Conservation (phyloP, 2,329 filamentous ascomycete species). For the Colletotrichum zoysiae region DNA sequence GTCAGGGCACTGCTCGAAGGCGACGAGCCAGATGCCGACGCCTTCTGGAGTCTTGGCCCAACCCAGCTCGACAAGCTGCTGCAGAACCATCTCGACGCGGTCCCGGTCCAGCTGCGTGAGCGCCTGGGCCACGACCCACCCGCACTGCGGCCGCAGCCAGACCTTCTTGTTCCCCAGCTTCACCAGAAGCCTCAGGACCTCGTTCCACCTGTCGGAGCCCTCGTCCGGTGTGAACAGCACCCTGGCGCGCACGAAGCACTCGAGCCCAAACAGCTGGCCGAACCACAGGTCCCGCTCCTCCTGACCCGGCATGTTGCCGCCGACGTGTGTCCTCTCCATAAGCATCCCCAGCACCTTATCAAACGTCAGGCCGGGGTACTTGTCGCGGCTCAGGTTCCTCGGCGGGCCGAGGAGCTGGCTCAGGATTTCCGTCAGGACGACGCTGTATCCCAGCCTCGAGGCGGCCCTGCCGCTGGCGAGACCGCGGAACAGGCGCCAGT, state of each 20-base stretch:
- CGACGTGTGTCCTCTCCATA: slow-evolving; percentile 66
- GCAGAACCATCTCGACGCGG: slow-evolving; percentile 66
- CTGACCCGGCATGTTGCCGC: slow-evolving; percentile 70
- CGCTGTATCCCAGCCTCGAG: slow-evolving; percentile 87
- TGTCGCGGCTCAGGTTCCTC: slow-evolving; percentile 55
- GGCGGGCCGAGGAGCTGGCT: slow-evolving; percentile 74
- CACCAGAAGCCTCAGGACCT: slow-evolving; percentile 79
- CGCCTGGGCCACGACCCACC: slow-evolving; percentile 82
- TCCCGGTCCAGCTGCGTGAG: slow-evolving; percentile 68
- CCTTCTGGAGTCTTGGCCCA: slow-evolving; percentile 88
- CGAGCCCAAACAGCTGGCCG: slow-evolving; percentile 87
- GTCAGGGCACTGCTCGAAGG: slow-evolving; percentile 72
- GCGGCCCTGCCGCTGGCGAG: slow-evolving; percentile 92
- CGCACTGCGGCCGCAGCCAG: slow-evolving; percentile 91
- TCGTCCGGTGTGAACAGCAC: slow-evolving; percentile 68
- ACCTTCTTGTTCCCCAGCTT: slow-evolving; percentile 83
- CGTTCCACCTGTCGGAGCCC: slow-evolving; percentile 70
- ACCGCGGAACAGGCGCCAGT: slow-evolving; percentile 82
- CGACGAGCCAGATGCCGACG: slow-evolving; percentile 86
- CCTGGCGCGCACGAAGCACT: slow-evolving; percentile 85
- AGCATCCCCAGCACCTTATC: slow-evolving; percentile 66
- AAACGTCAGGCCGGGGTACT: slow-evolving; percentile 68
- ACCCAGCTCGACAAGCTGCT: slow-evolving; percentile 74
- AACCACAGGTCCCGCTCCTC: slow-evolving; percentile 89
- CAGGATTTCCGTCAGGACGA: slow-evolving; percentile 87